Evolutionary conservation across 768 basidiomycete genomes (phyloP), one percentile per base, ranked within the genome.

Genomic region (Fibroporia radiculosa): DNA sequence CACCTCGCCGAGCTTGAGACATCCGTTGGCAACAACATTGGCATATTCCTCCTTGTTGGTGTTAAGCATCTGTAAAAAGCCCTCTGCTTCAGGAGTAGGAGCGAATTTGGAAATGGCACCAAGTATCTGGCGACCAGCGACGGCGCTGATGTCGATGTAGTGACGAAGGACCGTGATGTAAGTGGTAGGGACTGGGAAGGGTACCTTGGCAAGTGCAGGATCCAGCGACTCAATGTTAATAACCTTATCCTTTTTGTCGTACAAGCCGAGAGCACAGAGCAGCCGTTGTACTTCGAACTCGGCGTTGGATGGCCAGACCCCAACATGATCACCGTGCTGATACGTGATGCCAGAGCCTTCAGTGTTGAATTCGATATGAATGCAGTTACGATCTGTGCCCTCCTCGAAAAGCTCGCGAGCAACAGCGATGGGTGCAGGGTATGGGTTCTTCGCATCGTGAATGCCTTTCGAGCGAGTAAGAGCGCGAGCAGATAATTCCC

Each of bases 361-460:
- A 24, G 88, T 92, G 66, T 82, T 81, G 57, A 99, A 82, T 61
- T 98, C 96, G 58, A 93, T 72, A 59, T 96, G 93, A 16, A 97
- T 82, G 59, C 96, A 98, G 64, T 93, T 96, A 36, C 96, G 79
- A 50, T 85, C 84, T 6, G 71, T 72, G 31, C 68, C 68, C n/a
- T 66, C 60, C 39, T 77, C 64, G 72, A 99, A 98, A 19, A 99
- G 80, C 59, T 99, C 95, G 42, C 79, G 81, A 20, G 87, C 74
- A 32, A 71, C 68, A 25, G 70, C 60, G 56, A 98, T 80, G 13
- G 93, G 87, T 4, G 95, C 84, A 3, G 93, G 76, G 61, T 80
- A 97, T 1, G 96, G 95, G 67, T 99, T 98, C 76, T 98, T 99
- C 38, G 89, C 86, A 59, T 98, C 96, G 60, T 95, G 92, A 48